A percentile compares a stretch with the other conserved stretches of the same genome.
phyloP scores from a whole-genome alignment of 2,329 filamentous ascomycete species.

The Sporothrix inflata region DNA sequence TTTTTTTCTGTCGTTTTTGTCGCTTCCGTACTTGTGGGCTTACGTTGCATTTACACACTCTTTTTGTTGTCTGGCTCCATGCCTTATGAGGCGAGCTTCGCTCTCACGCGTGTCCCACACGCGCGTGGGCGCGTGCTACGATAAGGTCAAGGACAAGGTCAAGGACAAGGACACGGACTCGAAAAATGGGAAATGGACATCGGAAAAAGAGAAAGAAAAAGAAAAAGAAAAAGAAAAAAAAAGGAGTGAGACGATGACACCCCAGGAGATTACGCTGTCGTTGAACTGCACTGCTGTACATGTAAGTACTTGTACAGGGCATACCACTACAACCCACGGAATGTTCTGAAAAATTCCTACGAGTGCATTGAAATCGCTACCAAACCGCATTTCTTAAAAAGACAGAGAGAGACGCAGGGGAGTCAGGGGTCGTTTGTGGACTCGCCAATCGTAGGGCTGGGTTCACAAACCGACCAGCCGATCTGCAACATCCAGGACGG shows the following conservation, averaged over 20 bases:
- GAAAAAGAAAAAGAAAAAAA: too few species aligned
- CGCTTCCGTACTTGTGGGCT: neutral
- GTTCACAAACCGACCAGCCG: neutral
- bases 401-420: neutral
- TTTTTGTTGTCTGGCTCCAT: neutral
- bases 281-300: neutral
- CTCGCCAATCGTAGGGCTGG: slow-evolving; percentile 16
- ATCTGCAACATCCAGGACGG: slow-evolving; percentile 17
- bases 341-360: neutral
- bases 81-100: slow-evolving; percentile 5
- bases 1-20: neutral
- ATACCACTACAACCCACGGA: neutral
- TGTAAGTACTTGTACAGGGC: neutral
- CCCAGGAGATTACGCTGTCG: neutral
- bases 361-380: too few species aligned
- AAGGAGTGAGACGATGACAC: neutral
- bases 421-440: neutral
- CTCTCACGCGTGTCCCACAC: neutral
- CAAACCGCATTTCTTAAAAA: neutral
- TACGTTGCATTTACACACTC: neutral
- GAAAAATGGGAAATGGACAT: neutral
- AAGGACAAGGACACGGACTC: neutral
- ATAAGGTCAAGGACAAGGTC: neutral
- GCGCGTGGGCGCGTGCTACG: neutral
- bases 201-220: neutral